These are phyloP conservation scores for Collybia sp. DNA, from an alignment of 768 basidiomycete genomes.

Conservation along the genomic window DNA sequence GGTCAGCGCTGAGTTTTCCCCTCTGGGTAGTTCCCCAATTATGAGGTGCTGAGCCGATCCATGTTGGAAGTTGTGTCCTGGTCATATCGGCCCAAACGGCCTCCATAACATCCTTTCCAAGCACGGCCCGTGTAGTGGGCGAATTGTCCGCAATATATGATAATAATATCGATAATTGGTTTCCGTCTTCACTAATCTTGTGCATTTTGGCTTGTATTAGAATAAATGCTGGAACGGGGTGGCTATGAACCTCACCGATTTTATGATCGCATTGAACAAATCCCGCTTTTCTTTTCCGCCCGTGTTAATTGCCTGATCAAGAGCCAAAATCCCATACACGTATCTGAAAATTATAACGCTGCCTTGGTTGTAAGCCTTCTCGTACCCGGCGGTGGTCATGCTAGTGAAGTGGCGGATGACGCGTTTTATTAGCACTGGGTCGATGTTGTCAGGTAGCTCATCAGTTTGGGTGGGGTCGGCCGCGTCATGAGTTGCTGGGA, in stretches of 20 bases:
- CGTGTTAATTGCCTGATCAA: not conserved
- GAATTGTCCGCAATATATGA: not conserved
- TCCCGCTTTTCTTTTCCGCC: slow-evolving; percentile 9
- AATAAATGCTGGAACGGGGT: not conserved
- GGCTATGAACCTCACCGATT: not conserved
- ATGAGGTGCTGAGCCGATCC: slow-evolving; percentile 14
- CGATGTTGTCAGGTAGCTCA: not conserved
- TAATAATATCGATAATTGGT: not conserved
- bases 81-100: slow-evolving; percentile 19
- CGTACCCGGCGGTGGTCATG: not conserved
- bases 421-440: not conserved
- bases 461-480: too few relatives aligned
- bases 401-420: slow-evolving; percentile 5
- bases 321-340: slow-evolving; percentile 6
- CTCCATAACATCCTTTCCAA: slow-evolving; percentile 23
- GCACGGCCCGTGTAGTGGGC: slow-evolving; percentile 10
- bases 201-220: not conserved
- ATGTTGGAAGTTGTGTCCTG: slow-evolving; percentile 16
- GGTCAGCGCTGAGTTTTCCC: slow-evolving; percentile 27
- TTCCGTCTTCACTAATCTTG: slow-evolving; percentile 1
- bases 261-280: slow-evolving; percentile 7
- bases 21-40: slow-evolving; percentile 15
- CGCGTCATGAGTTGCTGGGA: too few relatives aligned
- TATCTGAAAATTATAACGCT: not conserved
- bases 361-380: not conserved